Evolutionary conservation across 139 green algal species (phyloP).

Genomic region (Coelastrella sp.): DNA sequence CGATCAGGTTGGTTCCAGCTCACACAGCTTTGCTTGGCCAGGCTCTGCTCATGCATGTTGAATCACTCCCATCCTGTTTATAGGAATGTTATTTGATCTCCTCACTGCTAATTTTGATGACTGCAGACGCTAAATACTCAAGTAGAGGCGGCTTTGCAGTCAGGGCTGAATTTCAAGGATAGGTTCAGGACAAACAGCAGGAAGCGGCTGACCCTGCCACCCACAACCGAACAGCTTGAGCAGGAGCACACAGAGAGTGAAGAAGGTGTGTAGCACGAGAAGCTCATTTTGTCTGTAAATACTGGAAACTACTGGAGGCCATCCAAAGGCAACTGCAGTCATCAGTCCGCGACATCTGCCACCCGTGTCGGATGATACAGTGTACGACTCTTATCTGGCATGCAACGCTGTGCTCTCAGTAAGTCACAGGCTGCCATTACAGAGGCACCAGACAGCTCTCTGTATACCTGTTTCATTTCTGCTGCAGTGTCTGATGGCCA

Average conservation of each 20-base stretch:
- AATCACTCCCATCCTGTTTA: not conserved
- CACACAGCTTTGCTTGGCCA: not conserved
- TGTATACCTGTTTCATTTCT: not conserved
- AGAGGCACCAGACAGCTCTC: not conserved
- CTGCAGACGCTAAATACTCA: slow-evolving; percentile 39
- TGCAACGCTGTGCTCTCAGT: too few species aligned
- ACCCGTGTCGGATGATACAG: not conserved
- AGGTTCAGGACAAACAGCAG: slow-evolving; percentile 35
- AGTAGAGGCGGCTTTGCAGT: slow-evolving; percentile 41
- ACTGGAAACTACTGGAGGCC: too few species aligned
- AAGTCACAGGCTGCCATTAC: too few species aligned
- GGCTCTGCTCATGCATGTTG: not conserved
- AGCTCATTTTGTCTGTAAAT: not conserved
- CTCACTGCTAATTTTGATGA: not conserved
- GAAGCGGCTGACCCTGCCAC: not conserved
- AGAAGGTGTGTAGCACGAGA: not conserved
- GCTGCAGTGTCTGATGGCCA: not conserved
- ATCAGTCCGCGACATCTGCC: not conserved
- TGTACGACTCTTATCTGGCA: too few species aligned
- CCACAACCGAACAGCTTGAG: not conserved
- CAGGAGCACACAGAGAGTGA: not conserved
- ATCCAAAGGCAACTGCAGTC: too few species aligned
- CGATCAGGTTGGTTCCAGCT: not conserved
- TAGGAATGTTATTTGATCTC: not conserved
- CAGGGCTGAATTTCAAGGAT: slow-evolving; percentile 47